Base-by-base conservation (phyloP, 2,329 filamentous ascomycete genomes). In the Trichophyton mentagrophytes region DNA sequence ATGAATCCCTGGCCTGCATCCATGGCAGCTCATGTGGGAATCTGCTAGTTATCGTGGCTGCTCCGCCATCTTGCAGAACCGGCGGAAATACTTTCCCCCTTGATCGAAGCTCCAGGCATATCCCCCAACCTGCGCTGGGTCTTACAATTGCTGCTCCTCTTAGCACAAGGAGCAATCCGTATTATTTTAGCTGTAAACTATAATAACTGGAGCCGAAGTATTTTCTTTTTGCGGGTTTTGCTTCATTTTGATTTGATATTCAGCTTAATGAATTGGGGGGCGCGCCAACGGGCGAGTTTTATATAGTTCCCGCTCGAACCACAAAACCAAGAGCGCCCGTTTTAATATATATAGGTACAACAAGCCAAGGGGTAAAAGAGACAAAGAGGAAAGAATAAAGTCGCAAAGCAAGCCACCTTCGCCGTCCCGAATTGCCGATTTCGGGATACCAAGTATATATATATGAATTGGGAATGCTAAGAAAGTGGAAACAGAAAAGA, bases 31-130 rank as follows among this genome's bases (percentile, higher is more conserved):
- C 22, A 25, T 51, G 46, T 51, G 46, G 46, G 46, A 27, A 51
- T 51, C 33, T 25, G 20, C 25, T 25, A n/a, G n/a, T n/a, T n/a
- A 51, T 51, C 46, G 46, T 51, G 46, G 46, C 20, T 30, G 46
- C 46, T 51, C 46, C 46, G 46, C 46, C 46, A 27, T 25, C 46
- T 1, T 51, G 46, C 46, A 51, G 46, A 55, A 36, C 20, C 7
- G 11, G 51, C 30, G 51, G 51, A 55, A 55, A 33, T 55, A 55
- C 51, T 36, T 55, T 55, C 51, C 51, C 51, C 51, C 51, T 55
- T 55, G 51, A 55, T 55, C 51, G 30, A 55, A 55, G 15, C 27
- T 33, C 30, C n/a, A 36, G 51, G 51, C 46, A 51, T 27, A 51
- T 51, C 46, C 46, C 46, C 46, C 46, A 51, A 51, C 46, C 46